These are phyloP conservation scores for Daphne laureola DNA, from an alignment of 441 rosid genomes.

Conservation along the genomic window DNA sequence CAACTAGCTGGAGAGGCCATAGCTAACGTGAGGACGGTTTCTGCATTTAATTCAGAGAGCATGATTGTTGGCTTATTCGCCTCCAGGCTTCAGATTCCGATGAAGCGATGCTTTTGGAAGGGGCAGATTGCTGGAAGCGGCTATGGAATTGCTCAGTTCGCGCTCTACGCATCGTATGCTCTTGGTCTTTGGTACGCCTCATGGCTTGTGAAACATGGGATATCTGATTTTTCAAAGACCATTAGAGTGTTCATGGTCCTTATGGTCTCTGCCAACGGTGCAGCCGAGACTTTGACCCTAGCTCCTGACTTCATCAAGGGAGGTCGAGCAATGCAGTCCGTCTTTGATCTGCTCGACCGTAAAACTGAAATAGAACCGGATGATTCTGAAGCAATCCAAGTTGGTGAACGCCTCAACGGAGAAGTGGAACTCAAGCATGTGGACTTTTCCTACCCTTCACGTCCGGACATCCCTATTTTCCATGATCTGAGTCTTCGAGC, in stretches of 20 bases:
- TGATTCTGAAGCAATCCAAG: conserved; percentile 76
- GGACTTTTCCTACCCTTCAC: conserved; percentile 94
- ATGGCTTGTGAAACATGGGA: conserved; percentile 98
- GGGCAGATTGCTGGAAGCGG: conserved; percentile 99
- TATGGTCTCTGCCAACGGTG: conserved; percentile 98
- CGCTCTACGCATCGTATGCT: conserved; percentile 90
- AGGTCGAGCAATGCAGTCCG: conserved; percentile 92
- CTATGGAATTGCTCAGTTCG: conserved; percentile 87
- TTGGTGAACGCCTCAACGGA: conserved; percentile 83
- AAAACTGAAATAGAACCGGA: conserved; percentile 98
- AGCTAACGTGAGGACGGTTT: conserved; percentile 90
- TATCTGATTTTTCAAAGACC: conserved; percentile 96
- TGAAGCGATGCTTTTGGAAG: conserved; percentile 94
- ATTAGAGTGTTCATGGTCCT: conserved; percentile 97
- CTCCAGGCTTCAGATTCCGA: conserved; percentile 61
- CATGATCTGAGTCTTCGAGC: conserved; percentile 84
- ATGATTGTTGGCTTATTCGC: conserved; percentile 83
- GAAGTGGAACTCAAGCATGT: conserved; percentile 95
- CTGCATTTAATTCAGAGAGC: conserved; percentile 90
- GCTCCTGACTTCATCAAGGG: conserved; percentile 99
- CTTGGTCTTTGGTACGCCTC: conserved; percentile 98
- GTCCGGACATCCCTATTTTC: conserved; percentile 82
- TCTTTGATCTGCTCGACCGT: conserved; percentile 89
- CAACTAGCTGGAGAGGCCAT: conserved; percentile 98
- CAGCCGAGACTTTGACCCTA: conserved; percentile 91